Conservation (phyloP, 1,139 yeast genomes). For the Suhomyces maxii region DNA sequence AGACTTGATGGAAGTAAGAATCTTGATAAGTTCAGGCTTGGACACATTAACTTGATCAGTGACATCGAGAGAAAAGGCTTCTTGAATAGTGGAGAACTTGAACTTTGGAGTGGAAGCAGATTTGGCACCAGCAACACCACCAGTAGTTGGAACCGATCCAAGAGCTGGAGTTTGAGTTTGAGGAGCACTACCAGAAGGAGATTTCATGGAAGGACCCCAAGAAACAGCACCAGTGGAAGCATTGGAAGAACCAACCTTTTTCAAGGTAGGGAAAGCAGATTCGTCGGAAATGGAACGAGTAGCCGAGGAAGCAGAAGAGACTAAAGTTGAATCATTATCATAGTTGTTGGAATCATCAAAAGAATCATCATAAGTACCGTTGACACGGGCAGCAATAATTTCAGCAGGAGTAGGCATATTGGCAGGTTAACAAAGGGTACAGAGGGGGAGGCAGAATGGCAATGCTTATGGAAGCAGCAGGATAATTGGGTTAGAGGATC, state of each 20-base stretch:
- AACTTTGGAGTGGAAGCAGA: slow-evolving; percentile 16
- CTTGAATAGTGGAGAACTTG: slow-evolving; percentile 54
- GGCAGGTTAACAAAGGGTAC: not conserved
- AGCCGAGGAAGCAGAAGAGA: slow-evolving; percentile 19
- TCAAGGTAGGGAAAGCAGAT: slow-evolving; percentile 69
- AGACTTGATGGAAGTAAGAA: slow-evolving; percentile 62
- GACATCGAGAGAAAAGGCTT: slow-evolving; percentile 69
- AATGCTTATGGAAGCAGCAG: slow-evolving; percentile 18
- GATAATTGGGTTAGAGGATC: slow-evolving; percentile 12
- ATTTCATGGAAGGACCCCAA: slow-evolving; percentile 41
- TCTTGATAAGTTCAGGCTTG: slow-evolving; percentile 63
- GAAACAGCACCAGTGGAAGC: slow-evolving; percentile 21
- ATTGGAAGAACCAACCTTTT: slow-evolving; percentile 18
- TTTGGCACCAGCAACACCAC: not conserved
- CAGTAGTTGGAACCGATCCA: not conserved
- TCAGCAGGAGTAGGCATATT: slow-evolving; percentile 62
- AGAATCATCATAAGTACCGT: slow-evolving; percentile 27
- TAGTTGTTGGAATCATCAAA: slow-evolving; percentile 9
- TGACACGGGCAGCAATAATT: slow-evolving; percentile 55
- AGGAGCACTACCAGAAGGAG: slow-evolving; percentile 33
- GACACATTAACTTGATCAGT: slow-evolving; percentile 65
- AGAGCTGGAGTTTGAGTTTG: slow-evolving; percentile 29
- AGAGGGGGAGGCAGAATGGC: slow-evolving; percentile 5
- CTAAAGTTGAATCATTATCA: slow-evolving; percentile 15
- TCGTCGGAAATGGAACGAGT: slow-evolving; percentile 48